These are phyloP conservation scores for Microbotryum violaceum DNA, from an alignment of 1,284 basidiomycete genomes.

Conservation along the genomic window DNA sequence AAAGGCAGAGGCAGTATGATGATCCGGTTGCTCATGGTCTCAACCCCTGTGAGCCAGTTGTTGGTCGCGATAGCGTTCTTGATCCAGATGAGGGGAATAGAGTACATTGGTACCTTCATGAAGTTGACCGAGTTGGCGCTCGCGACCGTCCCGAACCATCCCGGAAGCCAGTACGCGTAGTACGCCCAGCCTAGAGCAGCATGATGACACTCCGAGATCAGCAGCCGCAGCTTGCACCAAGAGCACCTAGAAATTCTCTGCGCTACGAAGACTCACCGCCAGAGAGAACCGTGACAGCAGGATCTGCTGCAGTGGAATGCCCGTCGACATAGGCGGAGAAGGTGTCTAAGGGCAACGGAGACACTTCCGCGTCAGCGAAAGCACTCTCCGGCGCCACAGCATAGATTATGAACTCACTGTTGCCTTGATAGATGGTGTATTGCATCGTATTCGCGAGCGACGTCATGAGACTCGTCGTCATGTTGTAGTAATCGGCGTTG, in stretches of 20 bases:
- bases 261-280: not conserved
- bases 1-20: too few relatives aligned
- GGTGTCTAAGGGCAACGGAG: not conserved
- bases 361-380: not conserved
- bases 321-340: conserved; percentile 15
- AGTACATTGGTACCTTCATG: too few relatives aligned
- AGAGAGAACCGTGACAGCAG: conserved; percentile 5
- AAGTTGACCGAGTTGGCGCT: conserved; percentile 1
- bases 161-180: conserved; percentile 15
- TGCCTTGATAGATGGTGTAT: conserved; percentile 21
- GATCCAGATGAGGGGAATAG: too few relatives aligned
- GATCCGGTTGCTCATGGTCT: too few relatives aligned
- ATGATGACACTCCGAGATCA: not conserved
- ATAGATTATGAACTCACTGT: not conserved
- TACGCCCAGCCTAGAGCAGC: conserved; percentile 15
- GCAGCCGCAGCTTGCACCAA: not conserved
- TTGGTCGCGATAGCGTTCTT: too few relatives aligned
- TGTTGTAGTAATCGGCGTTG: conserved; percentile 3
- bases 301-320: conserved; percentile 4
- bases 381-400: not conserved
- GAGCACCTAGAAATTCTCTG: too few relatives aligned
- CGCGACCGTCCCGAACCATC: conserved; percentile 18
- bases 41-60: too few relatives aligned
- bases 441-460: conserved; percentile 16
- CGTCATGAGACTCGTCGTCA: conserved; percentile 1